Evolutionary conservation across 495 filamentous ascomycete species (phyloP), one percentile per base, ranked within the genome.

Genomic region (Penicillium diatomitis): DNA sequence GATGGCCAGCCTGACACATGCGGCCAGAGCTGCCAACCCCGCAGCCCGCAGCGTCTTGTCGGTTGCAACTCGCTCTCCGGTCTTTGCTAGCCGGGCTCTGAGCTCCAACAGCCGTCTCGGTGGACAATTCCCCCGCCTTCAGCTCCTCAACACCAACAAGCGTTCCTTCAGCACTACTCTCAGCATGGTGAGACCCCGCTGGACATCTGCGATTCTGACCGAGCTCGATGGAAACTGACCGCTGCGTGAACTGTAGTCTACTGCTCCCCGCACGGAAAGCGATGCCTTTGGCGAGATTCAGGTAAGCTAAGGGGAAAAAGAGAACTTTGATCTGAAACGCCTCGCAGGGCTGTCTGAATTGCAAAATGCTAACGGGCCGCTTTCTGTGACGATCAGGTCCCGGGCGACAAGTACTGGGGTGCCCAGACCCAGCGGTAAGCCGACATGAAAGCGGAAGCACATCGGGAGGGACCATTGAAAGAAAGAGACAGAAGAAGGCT

Each of bases 251-350:
- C 32, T 47, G 44, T 58, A 75, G 71, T 67, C 70, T 60, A 62
- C 67, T 30, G 65, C 48, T 49, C 44, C 62, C 39, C 73, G 92
- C 75, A 87, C 83, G 58, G 92, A 98, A 73, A 89, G 77, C 62
- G 92, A 98, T 80, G 94, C 94, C 65, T 97, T 97, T 70, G 92
- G 92, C 64, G 91, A 96, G 68, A 83, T 98, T 66, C 69, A 83
- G 72, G 74, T 77, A 51, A 52, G 66, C 58, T 20, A 20, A 20
- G 20, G 20, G 20, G 20, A 20, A 20, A 20, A 20, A 20, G 20
- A 20, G 20, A 28, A 35, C 29, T 1, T 33, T 32, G 4, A 28
- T 10, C 32, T 32, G 27, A 30, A 35, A 40, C 32, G 20, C 28
- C 41, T 32, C 29, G 29, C 31, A n/a, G 20, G 20, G 20, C 20